Conservation (phyloP, 352 stramenopile species). For the Plasmopara viticola region DNA sequence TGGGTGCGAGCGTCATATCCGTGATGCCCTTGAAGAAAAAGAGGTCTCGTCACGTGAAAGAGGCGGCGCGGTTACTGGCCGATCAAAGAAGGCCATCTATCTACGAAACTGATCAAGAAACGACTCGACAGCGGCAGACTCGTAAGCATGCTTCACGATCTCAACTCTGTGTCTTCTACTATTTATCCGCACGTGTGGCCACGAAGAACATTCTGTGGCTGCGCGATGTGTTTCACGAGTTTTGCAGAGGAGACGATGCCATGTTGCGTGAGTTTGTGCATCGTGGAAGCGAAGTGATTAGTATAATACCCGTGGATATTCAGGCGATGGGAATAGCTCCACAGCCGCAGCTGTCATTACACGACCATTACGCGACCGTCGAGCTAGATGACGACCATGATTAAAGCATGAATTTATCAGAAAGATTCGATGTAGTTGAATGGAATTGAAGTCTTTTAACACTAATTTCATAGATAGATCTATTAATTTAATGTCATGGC, state of each 20-base stretch:
- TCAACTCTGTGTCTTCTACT: constrained; percentile 15
- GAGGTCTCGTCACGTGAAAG: not conserved
- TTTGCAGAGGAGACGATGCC: constrained; percentile 19
- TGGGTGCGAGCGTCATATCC: constrained; percentile 25
- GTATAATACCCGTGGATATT: constrained; percentile 26
- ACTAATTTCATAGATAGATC: not conserved
- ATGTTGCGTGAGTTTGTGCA: constrained; percentile 21
- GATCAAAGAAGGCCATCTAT: not conserved
- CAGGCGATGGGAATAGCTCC: constrained; percentile 7
- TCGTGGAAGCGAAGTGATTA: constrained; percentile 17
- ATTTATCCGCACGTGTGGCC: constrained; percentile 20
- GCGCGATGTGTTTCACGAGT: constrained; percentile 26
- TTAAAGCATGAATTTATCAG: not conserved
- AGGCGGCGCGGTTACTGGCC: constrained; percentile 17
- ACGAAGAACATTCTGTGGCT: constrained; percentile 39
- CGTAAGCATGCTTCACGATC: not conserved
- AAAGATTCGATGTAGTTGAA: no score
- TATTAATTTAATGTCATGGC: not conserved
- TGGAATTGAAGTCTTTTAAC: not conserved
- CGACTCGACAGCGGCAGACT: not conserved
- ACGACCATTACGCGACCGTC: not conserved
- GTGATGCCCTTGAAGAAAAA: constrained; percentile 22
- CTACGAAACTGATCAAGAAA: not conserved
- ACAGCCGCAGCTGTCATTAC: constrained; percentile 9
- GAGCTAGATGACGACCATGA: not conserved